Base-by-base conservation (phyloP, 495 filamentous ascomycete species). In the Clohesyomyces aquaticus region DNA sequence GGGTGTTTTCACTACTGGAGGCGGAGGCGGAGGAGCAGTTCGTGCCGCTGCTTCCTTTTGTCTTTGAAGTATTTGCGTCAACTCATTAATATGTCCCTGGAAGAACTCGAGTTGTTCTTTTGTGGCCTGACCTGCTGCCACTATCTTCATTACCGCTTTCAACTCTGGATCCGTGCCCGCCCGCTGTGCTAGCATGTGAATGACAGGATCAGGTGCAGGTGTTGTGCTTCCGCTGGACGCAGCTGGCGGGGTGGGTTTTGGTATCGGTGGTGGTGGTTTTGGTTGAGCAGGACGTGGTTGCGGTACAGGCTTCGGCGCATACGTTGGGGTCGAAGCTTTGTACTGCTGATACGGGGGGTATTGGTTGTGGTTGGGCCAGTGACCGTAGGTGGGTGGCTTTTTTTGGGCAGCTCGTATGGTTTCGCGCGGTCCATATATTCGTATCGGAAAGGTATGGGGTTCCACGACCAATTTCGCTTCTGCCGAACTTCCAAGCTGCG, bases 71-170 rank as follows among this genome's bases (percentile, higher is more conserved):
- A 86, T 82, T 0, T 77, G 81, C 42, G 91, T 93, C 29, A 99
- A 85, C 53, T 92, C 88, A 70, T 96, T 90, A 63, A 99, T 98
- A 55, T 98, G 93, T 49, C 81, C 79, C 73, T 99, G 95, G 71
- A 99, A 99, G 61, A 86, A 83, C 59, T 88, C 87, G 14, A 99
- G 81, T 67, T 98, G 91, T 29, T 88, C 82, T 52, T 85, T 83
- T 1, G 84, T 83, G 1, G 95, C 95, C 59, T 91, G 85, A 21
- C 92, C 94, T 23, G 88, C 87, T 3, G 95, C 95, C 9, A 99
- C 95, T 12, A 93, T 86, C 69, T 91, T 88, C 95, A 99, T 99
- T 11, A 99, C 81, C n/a, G 87, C 86, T 68, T 96, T 93, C n/a
- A 99, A 80, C 49, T 91, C 83, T 1, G 89, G 87, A 72, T 99